These are phyloP conservation scores for Macrophomina tecta DNA, from an alignment of 2,329 filamentous ascomycete species.

Conservation along the genomic window DNA sequence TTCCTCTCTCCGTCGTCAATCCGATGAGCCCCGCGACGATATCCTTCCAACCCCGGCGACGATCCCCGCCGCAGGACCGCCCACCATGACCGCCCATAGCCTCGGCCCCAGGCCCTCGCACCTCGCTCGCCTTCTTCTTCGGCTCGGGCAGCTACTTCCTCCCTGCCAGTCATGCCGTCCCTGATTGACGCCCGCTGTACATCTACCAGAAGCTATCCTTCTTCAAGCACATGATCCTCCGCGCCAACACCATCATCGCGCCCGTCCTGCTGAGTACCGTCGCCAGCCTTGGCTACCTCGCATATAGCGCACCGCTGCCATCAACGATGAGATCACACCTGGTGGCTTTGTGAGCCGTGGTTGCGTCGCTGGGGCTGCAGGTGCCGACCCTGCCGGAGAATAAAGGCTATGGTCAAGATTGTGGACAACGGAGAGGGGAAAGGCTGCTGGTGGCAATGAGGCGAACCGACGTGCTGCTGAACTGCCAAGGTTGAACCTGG, in stretches of 20 bases:
- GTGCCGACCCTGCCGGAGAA: constrained; percentile 12
- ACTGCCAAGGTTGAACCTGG: constrained; percentile 5
- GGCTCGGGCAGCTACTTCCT: constrained; percentile 4
- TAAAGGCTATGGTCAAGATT: constrained; percentile 7
- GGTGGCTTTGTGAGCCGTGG: constrained; percentile 6
- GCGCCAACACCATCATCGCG: constrained; percentile 17
- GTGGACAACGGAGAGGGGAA: constrained; percentile 5
- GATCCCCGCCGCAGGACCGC: background rate
- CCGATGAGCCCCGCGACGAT: background rate
- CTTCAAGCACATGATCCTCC: constrained; percentile 17
- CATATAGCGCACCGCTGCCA: background rate
- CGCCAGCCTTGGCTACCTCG: constrained; percentile 13
- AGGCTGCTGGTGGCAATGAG: constrained; percentile 7
- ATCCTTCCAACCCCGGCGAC: background rate
- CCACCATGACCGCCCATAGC: background rate
- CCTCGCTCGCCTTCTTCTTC: constrained; percentile 12
- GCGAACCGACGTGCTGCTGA: constrained; percentile 2
- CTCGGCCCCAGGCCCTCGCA: constrained; percentile 8
- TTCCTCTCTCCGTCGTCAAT: background rate
- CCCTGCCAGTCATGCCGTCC: constrained; percentile 10
- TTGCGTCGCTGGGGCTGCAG: constrained; percentile 9
- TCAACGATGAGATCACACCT: background rate
- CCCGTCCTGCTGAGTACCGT: constrained; percentile 10
- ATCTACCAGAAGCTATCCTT: constrained; percentile 21
- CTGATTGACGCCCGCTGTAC: constrained; percentile 11